Percentiles rank a stretch among this genome's conserved stretches.
Evolutionary conservation across 495 filamentous ascomycete species (phyloP).

Genomic region (Podospora conica): DNA sequence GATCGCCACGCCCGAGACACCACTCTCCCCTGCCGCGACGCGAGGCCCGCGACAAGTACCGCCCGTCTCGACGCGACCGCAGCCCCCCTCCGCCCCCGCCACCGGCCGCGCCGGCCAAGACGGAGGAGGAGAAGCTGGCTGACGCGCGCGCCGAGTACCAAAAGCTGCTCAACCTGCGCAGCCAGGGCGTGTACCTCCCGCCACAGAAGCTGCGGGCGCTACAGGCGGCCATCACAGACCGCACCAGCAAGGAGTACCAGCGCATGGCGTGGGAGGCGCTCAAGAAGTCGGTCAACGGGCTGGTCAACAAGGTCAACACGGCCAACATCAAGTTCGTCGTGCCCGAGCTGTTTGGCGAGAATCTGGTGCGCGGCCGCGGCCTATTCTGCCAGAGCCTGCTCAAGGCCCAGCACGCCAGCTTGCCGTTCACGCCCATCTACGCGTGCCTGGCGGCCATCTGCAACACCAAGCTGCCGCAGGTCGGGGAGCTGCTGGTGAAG

Average conservation of each 20-base stretch:
- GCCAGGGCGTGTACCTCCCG: slow-evolving; percentile 92
- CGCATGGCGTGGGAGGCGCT: slow-evolving; percentile 98
- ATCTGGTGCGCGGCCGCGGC: slow-evolving; percentile 82
- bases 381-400: slow-evolving; percentile 93
- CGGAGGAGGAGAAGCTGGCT: slow-evolving; percentile 73
- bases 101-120: slow-evolving; percentile 51
- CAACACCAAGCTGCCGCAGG: slow-evolving; percentile 92
- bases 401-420: slow-evolving; percentile 94
- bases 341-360: slow-evolving; percentile 90
- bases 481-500: slow-evolving; percentile 84
- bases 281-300: slow-evolving; percentile 97
- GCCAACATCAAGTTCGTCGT: slow-evolving; percentile 97
- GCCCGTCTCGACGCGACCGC: slow-evolving; percentile 29
- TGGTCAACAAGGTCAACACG: slow-evolving; percentile 98
- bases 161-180: slow-evolving; percentile 81
- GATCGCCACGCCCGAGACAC: slow-evolving; percentile 24
- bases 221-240: slow-evolving; percentile 95
- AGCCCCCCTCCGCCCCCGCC: slow-evolving; percentile 49
- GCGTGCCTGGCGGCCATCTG: slow-evolving; percentile 93
- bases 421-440: slow-evolving; percentile 93
- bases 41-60: slow-evolving; percentile 40
- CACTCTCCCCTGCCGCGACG: slow-evolving; percentile 25
- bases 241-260: slow-evolving; percentile 93
- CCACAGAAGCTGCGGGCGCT: slow-evolving; percentile 84
- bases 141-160: slow-evolving; percentile 86